Evolutionary conservation across 169 alveolate genomes (phyloP).

Genomic region (Cryptosporidium sp.): DNA sequence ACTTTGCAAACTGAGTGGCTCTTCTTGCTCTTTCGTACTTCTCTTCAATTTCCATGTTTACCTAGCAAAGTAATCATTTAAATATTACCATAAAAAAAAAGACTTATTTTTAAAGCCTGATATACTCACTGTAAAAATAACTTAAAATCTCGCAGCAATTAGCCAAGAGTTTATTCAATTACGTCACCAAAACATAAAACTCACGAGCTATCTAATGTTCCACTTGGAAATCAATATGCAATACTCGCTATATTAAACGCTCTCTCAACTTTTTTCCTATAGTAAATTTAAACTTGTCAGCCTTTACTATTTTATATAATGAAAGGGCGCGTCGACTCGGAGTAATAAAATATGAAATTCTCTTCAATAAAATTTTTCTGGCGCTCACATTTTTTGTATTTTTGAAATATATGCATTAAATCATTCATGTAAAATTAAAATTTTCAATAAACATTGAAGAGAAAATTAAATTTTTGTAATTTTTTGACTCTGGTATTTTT

Average conservation of each 20-base stretch:
- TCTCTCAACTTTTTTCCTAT: background rate
- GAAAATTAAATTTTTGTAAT: too few relatives aligned
- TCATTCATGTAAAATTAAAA: background rate
- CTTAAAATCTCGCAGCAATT: background rate
- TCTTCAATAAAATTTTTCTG: background rate
- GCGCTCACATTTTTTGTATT: background rate
- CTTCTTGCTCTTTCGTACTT: conserved; percentile 30
- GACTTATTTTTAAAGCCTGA: background rate
- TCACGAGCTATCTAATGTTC: background rate
- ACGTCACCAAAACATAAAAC: background rate
- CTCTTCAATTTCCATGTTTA: conserved; percentile 40
- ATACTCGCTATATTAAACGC: background rate
- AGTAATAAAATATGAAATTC: background rate
- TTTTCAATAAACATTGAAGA: background rate
- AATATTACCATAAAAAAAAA: background rate
- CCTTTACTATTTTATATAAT: background rate
- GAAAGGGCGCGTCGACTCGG: background rate
- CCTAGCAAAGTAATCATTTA: background rate
- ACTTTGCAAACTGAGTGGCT: conserved; percentile 14
- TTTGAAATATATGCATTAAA: background rate
- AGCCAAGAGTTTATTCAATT: background rate
- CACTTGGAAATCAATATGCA: background rate
- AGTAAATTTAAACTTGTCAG: background rate
- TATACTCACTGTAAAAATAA: background rate
- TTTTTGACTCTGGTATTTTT: too few relatives aligned